These are phyloP conservation scores for Calocybe cyanea DNA, from an alignment of 768 basidiomycete species.

Conservation along the genomic window DNA sequence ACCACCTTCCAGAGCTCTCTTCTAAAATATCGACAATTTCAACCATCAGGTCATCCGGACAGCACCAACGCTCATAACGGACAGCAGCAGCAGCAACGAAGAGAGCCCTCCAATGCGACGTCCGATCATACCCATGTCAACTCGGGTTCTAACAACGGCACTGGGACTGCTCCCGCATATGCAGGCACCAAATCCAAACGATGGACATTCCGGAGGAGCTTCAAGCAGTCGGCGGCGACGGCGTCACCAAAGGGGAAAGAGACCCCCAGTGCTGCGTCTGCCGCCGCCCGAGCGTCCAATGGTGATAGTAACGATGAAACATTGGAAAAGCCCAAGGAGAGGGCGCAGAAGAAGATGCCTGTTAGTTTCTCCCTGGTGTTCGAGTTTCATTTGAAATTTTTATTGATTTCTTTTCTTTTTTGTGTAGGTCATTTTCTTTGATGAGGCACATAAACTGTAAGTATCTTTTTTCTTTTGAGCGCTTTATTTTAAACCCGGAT, in stretches of 20 bases:
- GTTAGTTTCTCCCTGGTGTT: slow-evolving; percentile 9
- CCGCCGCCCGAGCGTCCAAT: slow-evolving; percentile 13
- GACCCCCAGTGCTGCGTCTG: no score
- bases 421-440: slow-evolving; percentile 65
- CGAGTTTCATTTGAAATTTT: neutral
- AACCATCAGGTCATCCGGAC: slow-evolving; percentile 32
- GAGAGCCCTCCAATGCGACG: slow-evolving; percentile 26
- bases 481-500: neutral
- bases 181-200: slow-evolving; percentile 22
- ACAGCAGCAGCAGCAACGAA: no score
- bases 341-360: slow-evolving; percentile 48
- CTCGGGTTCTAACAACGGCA: slow-evolving; percentile 21
- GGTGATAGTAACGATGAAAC: no score
- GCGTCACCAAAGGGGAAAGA: slow-evolving; percentile 27
- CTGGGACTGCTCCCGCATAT: slow-evolving; percentile 4
- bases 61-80: slow-evolving; percentile 16
- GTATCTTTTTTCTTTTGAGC: slow-evolving; percentile 20
- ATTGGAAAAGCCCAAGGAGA: slow-evolving; percentile 30
- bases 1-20: slow-evolving; percentile 50
- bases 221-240: no score
- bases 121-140: slow-evolving; percentile 43
- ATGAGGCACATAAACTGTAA: slow-evolving; percentile 82
- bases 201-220: slow-evolving; percentile 29
- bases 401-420: neutral
- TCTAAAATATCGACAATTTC: slow-evolving; percentile 69